Base-by-base conservation (phyloP, 176 grass and related monocot genomes). In the Carex littledalei region DNA sequence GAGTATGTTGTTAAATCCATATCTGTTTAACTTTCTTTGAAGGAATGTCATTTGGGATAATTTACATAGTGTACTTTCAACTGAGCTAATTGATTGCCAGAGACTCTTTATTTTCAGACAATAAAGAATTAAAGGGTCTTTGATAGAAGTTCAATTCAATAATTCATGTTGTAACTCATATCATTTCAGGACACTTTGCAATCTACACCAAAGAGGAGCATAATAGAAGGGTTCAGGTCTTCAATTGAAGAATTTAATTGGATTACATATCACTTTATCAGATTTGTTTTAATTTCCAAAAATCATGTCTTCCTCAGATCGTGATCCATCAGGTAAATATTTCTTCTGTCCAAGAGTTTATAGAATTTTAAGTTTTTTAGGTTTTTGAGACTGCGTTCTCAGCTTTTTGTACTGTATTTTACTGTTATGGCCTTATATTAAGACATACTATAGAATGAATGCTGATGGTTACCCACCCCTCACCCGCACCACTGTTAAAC, bases 271-370 rank as follows among this genome's bases (percentile, higher is more conserved):
- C 8, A 81, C 6, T 66, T 83, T 53, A 9, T 31, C 47, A 63
- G 79, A 47, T 81, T 63, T 6, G 11, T 16, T 52, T 17, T 67
- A 49, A 49, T 32, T 14, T 43, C 32, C 20, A 53, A 66, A 8
- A 68, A 50, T 55, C 5, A 83, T 83, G 81, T 83, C 81, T 83
- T 83, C 63, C 63, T 54, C 81, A 67, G 81, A 83, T 83, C 81
- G 20, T 4, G 63, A 53, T 22, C 34, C 60, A 52, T 83, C 81
- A 54, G 81, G 81, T 83, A 29, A 64, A 81, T 81, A 34, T 5
- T 63, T 22, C 29, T 49, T 64, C 39, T 63, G 53, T 81, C 79
- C 34, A 63, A 29, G 49, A 79, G 13, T 55, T 18, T 7, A 4
- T 63, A 14, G 8, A 52, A 79, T 66, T 68, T 53, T 50, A 53